These are phyloP conservation scores for Baudoinia panamericana DNA, from an alignment of 495 filamentous ascomycete genomes.

Conservation along the genomic window DNA sequence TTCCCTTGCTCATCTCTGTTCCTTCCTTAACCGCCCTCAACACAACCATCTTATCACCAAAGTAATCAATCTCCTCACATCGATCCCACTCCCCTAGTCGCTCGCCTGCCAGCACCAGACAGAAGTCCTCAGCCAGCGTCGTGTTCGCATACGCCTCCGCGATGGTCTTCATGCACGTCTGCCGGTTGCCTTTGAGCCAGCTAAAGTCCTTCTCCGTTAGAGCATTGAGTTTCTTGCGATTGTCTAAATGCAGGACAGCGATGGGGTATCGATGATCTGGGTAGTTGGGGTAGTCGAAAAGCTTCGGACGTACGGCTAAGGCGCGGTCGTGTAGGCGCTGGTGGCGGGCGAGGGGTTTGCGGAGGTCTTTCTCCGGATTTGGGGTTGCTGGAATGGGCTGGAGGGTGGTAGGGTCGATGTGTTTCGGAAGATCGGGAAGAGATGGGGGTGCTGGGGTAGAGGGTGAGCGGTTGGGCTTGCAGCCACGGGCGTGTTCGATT, in stretches of 20 bases:
- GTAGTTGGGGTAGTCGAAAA: constrained; percentile 9
- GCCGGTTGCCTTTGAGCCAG: constrained; percentile 16
- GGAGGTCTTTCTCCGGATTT: constrained; percentile 9
- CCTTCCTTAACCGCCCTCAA: constrained; percentile 8
- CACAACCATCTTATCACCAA: constrained; percentile 5
- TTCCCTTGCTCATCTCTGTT: not conserved
- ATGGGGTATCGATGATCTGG: constrained; percentile 19
- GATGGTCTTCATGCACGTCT: constrained; percentile 11
- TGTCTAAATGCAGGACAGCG: constrained; percentile 13
- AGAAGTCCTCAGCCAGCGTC: constrained; percentile 7
- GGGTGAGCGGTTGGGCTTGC: not conserved
- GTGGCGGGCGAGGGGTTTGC: constrained; percentile 1
- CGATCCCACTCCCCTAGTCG: not conserved
- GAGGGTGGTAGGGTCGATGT: not conserved
- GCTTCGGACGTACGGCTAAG: not conserved
- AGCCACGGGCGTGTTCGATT: constrained; percentile 1
- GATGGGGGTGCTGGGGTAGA: constrained; percentile 1
- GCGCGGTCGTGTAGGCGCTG: constrained; percentile 6
- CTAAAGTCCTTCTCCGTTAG: constrained; percentile 9
- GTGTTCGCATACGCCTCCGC: constrained; percentile 1
- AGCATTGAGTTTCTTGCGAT: not conserved
- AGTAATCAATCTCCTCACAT: constrained; percentile 13
- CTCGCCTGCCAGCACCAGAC: constrained; percentile 12
- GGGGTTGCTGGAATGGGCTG: not conserved
- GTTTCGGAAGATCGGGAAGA: not conserved